Evolutionary conservation across 1,139 yeast genomes (phyloP).

Genomic region (Kodamaea arcana): DNA sequence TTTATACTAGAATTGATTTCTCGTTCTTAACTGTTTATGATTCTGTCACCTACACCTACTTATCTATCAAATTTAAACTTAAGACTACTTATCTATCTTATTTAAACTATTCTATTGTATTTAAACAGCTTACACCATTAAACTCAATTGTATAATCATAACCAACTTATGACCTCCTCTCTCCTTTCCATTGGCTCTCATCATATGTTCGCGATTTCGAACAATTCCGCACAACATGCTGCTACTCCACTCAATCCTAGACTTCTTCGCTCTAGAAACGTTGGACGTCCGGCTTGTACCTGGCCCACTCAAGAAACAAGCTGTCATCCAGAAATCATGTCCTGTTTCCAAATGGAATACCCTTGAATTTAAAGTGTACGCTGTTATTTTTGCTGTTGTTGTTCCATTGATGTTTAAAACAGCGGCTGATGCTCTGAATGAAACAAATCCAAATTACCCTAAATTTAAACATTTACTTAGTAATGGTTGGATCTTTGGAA

Average conservation of each 20-base stretch:
- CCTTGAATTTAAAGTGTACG: conserved; percentile 66
- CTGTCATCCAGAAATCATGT: conserved; percentile 41
- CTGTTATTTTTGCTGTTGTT: conserved; percentile 55
- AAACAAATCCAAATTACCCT: conserved; percentile 71
- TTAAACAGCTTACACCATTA: no score
- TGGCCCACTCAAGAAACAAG: conserved; percentile 38
- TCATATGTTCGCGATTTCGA: no score
- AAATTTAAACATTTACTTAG: conserved; percentile 58
- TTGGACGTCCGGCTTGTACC: conserved; percentile 69
- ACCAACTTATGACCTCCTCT: no score
- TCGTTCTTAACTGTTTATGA: no score
- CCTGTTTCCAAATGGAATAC: conserved; percentile 67
- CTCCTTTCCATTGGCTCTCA: no score
- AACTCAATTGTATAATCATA: no score
- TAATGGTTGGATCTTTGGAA: conserved; percentile 72
- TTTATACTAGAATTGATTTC: no score
- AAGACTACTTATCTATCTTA: no score
- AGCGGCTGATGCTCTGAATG: conserved; percentile 78
- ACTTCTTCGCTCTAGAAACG: conserved; percentile 68
- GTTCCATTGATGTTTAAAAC: conserved; percentile 82
- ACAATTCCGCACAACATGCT: no score
- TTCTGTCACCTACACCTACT: no score
- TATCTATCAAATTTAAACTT: not conserved
- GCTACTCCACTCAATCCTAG: conserved; percentile 14
- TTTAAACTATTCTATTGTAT: no score